Conservation (phyloP, 495 filamentous ascomycete species). For the Terfezia claveryi region DNA sequence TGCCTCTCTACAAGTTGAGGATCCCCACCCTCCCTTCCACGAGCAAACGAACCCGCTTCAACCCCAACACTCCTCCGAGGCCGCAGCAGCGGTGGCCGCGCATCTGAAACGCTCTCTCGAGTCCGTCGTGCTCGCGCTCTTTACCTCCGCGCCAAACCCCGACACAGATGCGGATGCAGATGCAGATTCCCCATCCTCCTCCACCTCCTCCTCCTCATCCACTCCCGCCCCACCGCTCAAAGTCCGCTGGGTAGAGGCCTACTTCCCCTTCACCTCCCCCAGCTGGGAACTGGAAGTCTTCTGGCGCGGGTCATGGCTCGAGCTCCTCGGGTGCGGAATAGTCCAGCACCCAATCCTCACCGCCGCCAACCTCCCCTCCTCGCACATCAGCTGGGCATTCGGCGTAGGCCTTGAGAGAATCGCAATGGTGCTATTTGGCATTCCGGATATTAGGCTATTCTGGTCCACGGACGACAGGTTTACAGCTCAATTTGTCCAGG, state of each 20-base stretch:
- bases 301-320: constrained; percentile 87
- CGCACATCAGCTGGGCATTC: constrained; percentile 82
- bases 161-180: background rate
- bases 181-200: background rate
- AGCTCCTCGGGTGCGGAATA: constrained; percentile 84
- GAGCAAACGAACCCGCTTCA: constrained; percentile 69
- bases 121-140: constrained; percentile 70
- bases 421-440: constrained; percentile 87
- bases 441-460: constrained; percentile 93
- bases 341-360: constrained; percentile 56
- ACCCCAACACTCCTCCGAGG: constrained; percentile 40
- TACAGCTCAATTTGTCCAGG: constrained; percentile 47
- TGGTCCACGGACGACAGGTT: constrained; percentile 77
- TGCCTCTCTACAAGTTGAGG: constrained; percentile 55
- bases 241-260: constrained; percentile 87
- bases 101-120: constrained; percentile 85
- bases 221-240: constrained; percentile 33
- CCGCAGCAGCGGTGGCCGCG: constrained; percentile 59
- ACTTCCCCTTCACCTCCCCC: constrained; percentile 87
- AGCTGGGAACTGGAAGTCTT: constrained; percentile 92
- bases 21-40: constrained; percentile 63
- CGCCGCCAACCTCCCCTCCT: constrained; percentile 37
- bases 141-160: constrained; percentile 35
- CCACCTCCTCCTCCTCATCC: too few relatives aligned
- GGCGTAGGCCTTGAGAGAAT: constrained; percentile 82